phyloP scores from a whole-genome alignment of 1,139 yeast genomes.

The Saccharomycopsis hybrid region DNA sequence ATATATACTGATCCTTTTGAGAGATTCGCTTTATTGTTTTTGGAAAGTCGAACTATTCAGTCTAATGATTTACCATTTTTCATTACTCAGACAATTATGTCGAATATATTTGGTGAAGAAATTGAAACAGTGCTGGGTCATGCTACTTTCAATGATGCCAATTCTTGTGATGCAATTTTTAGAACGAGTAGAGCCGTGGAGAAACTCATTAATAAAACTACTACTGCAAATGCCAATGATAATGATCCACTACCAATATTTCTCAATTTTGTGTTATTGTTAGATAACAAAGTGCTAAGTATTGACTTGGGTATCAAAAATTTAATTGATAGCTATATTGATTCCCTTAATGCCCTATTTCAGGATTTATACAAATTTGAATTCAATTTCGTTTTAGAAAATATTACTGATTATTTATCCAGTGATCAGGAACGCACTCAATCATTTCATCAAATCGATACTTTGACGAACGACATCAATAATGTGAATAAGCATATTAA shows the following conservation, averaged over 20 bases:
- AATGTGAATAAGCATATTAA: neutral
- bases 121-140: slow-evolving; percentile 23
- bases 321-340: neutral
- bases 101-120: slow-evolving; percentile 48
- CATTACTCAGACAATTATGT: slow-evolving; percentile 50
- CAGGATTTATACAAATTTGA: neutral
- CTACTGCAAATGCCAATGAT: neutral
- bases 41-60: slow-evolving; percentile 42
- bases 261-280: neutral
- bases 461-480: neutral
- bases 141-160: neutral
- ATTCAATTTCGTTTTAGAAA: neutral
- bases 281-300: neutral
- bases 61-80: slow-evolving; percentile 56
- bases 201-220: neutral
- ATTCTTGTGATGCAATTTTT: neutral
- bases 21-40: slow-evolving; percentile 33
- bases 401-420: neutral
- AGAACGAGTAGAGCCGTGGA: neutral
- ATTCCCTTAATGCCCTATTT: neutral
- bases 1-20: slow-evolving; percentile 14
- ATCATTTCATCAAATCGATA: too few relatives aligned
- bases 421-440: neutral
- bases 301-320: neutral
- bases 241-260: neutral